Conservation (phyloP, 2,329 filamentous ascomycete genomes). For the Curvularia sp. region DNA sequence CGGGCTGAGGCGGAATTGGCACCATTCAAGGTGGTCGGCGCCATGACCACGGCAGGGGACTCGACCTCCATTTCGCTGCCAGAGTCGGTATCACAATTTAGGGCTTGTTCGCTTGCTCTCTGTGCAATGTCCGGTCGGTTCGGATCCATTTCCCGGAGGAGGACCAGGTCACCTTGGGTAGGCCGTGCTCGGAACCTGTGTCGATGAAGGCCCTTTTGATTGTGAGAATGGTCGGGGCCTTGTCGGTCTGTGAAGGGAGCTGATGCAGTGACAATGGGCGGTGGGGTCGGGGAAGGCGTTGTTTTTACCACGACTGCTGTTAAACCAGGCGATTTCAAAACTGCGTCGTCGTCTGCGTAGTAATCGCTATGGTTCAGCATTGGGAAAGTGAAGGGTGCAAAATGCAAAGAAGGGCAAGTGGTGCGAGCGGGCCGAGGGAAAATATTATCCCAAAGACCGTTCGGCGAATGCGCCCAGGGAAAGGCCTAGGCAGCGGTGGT, state of each 20-base stretch:
- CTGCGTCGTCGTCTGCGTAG: slow-evolving; percentile 60
- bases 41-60: slow-evolving; percentile 20
- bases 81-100: slow-evolving; percentile 56
- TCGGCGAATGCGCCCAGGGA: slow-evolving; percentile 28
- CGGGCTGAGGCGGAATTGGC: slow-evolving; percentile 15
- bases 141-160: slow-evolving; percentile 70
- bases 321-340: slow-evolving; percentile 53
- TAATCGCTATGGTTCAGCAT: slow-evolving; percentile 47
- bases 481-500: slow-evolving; percentile 26
- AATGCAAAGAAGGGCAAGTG: background rate
- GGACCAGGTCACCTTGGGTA: slow-evolving; percentile 69
- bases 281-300: slow-evolving; percentile 60
- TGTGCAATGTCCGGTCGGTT: slow-evolving; percentile 70
- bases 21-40: slow-evolving; percentile 9
- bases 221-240: slow-evolving; percentile 53
- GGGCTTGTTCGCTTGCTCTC: slow-evolving; percentile 61
- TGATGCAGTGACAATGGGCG: slow-evolving; percentile 45
- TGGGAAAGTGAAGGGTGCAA: slow-evolving; percentile 11
- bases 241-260: slow-evolving; percentile 24
- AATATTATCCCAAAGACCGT: slow-evolving; percentile 32
- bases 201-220: slow-evolving; percentile 57
- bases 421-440: slow-evolving; percentile 10
- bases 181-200: slow-evolving; percentile 58
- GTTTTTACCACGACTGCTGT: slow-evolving; percentile 51
- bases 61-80: slow-evolving; percentile 50